These are phyloP conservation scores for Stephania japonica DNA, from an alignment of 164 flowering plant species.

Conservation along the genomic window DNA sequence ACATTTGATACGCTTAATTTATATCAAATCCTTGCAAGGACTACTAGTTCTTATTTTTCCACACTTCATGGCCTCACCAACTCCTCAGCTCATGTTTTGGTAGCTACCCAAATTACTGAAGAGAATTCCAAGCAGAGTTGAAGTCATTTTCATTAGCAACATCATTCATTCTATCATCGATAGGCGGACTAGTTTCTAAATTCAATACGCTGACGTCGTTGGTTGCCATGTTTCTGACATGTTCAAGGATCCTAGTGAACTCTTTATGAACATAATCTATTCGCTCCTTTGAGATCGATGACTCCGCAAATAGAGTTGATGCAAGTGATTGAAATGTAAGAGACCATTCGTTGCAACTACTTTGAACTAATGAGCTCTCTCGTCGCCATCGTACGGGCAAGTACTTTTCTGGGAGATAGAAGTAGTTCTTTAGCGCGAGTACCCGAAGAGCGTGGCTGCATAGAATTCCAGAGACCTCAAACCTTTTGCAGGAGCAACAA, in stretches of 20 bases:
- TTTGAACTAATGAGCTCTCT: conserved; percentile 23
- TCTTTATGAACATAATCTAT: conserved; percentile 41
- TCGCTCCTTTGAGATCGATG: conserved; percentile 45
- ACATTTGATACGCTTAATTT: not conserved
- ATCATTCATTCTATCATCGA: not conserved
- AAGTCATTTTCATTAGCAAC: conserved; percentile 12
- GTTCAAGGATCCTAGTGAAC: conserved; percentile 34
- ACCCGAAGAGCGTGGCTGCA: conserved; percentile 66
- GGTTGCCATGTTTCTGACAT: conserved; percentile 15
- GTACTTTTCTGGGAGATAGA: conserved; percentile 62
- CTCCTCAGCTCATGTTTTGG: not conserved
- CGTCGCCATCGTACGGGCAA: conserved; percentile 39
- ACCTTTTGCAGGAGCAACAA: conserved; percentile 61
- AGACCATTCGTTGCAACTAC: conserved; percentile 30
- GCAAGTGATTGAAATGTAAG: conserved; percentile 44
- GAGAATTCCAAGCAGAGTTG: conserved; percentile 5
- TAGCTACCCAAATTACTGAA: not conserved
- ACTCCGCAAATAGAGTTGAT: conserved; percentile 40
- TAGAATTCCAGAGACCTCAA: conserved; percentile 56
- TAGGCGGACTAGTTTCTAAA: conserved; percentile 15
- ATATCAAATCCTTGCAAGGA: not conserved
- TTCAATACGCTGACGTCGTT: conserved; percentile 14
- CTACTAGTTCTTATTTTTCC: not conserved
- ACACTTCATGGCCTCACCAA: not conserved
- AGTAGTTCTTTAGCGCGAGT: conserved; percentile 49